These are phyloP conservation scores for Aspergillus sp. DNA, from an alignment of 2,329 filamentous ascomycete genomes.

Conservation along the genomic window DNA sequence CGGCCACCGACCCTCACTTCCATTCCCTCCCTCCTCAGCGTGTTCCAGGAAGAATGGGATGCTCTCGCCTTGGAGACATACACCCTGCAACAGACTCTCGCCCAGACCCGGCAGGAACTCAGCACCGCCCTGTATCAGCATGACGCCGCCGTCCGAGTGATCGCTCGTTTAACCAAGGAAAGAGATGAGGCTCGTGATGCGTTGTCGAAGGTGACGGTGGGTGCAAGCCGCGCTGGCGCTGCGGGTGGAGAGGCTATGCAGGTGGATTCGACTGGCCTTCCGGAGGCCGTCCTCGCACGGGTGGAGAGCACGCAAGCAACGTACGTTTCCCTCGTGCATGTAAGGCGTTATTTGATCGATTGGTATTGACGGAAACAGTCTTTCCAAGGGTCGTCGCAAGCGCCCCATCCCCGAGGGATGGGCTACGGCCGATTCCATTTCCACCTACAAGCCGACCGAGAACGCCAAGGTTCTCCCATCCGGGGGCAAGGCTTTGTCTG, in stretches of 20 bases:
- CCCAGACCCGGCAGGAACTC: constrained; percentile 88
- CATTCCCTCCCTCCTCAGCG: constrained; percentile 87
- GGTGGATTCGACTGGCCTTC: constrained; percentile 76
- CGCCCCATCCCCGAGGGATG: constrained; percentile 81
- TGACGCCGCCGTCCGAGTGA: constrained; percentile 93
- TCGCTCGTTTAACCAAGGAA: constrained; percentile 86
- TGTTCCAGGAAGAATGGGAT: constrained; percentile 99
- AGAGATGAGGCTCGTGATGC: constrained; percentile 89
- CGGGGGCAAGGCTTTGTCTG: constrained; percentile 56
- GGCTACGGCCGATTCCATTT: constrained; percentile 73
- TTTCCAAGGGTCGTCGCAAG: constrained; percentile 88
- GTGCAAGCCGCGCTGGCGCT: constrained; percentile 48
- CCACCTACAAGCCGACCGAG: constrained; percentile 54
- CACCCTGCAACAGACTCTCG: constrained; percentile 83
- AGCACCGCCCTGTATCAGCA: constrained; percentile 94
- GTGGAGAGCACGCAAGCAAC: constrained; percentile 78
- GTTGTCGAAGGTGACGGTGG: constrained; percentile 78
- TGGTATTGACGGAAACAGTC: constrained; percentile 49
- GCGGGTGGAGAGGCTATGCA: constrained; percentile 83
- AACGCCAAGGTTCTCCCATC: constrained; percentile 60
- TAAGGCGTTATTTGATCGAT: neutral
- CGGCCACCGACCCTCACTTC: constrained; percentile 92
- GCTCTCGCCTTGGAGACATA: constrained; percentile 87
- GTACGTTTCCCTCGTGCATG: constrained; percentile 52
- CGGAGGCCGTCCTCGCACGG: constrained; percentile 67